These are phyloP conservation scores for Strobilomyces echinocephalus DNA, from an alignment of 768 basidiomycete genomes.

Conservation along the genomic window DNA sequence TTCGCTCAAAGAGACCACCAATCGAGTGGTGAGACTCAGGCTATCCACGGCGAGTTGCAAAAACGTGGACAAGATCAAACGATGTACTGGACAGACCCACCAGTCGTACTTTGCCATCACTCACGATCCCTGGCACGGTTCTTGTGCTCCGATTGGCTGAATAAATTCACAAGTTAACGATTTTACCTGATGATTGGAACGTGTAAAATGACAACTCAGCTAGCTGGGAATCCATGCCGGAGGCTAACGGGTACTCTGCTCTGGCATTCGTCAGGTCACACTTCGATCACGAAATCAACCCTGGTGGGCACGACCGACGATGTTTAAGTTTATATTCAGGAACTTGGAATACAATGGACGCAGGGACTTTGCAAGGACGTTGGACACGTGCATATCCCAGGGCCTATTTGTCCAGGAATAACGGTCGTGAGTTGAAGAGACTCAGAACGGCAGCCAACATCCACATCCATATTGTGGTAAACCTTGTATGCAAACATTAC, in stretches of 20 bases:
- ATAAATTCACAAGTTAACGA: too few relatives aligned
- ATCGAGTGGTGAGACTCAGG: too few relatives aligned
- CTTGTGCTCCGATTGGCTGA: too few relatives aligned
- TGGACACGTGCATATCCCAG: not conserved
- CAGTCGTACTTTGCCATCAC: too few relatives aligned
- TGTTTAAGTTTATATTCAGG: not conserved
- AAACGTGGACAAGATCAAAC: not conserved
- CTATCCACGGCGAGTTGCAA: not conserved
- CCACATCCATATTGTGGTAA: conserved; percentile 6
- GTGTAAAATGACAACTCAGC: too few relatives aligned
- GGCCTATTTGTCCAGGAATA: not conserved
- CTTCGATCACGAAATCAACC: not conserved
- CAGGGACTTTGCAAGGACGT: not conserved
- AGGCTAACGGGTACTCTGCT: not conserved
- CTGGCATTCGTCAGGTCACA: not conserved
- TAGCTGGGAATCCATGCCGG: not conserved
- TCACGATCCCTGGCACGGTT: too few relatives aligned
- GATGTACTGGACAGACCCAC: too few relatives aligned
- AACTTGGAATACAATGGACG: not conserved
- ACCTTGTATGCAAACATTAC: conserved; percentile 12
- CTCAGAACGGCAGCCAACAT: not conserved
- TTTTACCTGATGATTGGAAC: too few relatives aligned
- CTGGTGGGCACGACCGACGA: not conserved
- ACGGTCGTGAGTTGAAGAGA: conserved; percentile 16
- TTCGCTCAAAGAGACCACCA: too few relatives aligned